These are phyloP conservation scores for Meredithiella fracta DNA, from an alignment of 2,329 filamentous ascomycete species.

Conservation along the genomic window DNA sequence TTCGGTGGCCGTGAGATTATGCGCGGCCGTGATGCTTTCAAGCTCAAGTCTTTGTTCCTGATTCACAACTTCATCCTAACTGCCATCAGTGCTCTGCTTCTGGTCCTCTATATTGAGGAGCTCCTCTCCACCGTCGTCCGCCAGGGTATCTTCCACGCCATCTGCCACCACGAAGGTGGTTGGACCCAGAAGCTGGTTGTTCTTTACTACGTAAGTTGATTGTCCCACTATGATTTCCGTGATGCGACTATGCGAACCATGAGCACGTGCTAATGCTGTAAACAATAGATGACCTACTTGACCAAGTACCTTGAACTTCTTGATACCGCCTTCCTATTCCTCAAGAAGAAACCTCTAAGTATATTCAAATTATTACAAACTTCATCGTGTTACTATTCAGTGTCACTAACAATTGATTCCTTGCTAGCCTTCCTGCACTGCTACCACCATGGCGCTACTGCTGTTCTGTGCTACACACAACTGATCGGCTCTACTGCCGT, in stretches of 20 bases:
- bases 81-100: conserved; percentile 59
- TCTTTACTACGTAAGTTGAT: conserved; percentile 72
- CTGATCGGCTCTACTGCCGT: conserved; percentile 83
- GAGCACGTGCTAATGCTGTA: conserved; percentile 10
- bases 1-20: conserved; percentile 86
- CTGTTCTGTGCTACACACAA: conserved; percentile 94
- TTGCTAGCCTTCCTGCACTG: conserved; percentile 71
- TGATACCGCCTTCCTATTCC: conserved; percentile 89
- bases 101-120: conserved; percentile 82
- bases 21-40: conserved; percentile 70
- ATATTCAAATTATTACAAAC: conserved; percentile 2
- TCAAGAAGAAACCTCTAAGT: conserved; percentile 96
- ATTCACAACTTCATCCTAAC: conserved; percentile 95
- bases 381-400: neutral
- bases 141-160: conserved; percentile 72
- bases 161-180: conserved; percentile 66
- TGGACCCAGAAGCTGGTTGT: conserved; percentile 90
- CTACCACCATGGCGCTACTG: conserved; percentile 95
- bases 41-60: conserved; percentile 78
- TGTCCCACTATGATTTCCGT: neutral
- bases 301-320: conserved; percentile 95
- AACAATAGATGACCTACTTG: conserved; percentile 73
- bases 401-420: conserved; percentile 1
- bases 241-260: neutral
- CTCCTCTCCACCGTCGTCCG: conserved; percentile 67